A percentile compares a stretch with the other conserved stretches of the same genome.
phyloP scores from a whole-genome alignment of 1,284 basidiomycete genomes.

The Ceratobasidium sp. region DNA sequence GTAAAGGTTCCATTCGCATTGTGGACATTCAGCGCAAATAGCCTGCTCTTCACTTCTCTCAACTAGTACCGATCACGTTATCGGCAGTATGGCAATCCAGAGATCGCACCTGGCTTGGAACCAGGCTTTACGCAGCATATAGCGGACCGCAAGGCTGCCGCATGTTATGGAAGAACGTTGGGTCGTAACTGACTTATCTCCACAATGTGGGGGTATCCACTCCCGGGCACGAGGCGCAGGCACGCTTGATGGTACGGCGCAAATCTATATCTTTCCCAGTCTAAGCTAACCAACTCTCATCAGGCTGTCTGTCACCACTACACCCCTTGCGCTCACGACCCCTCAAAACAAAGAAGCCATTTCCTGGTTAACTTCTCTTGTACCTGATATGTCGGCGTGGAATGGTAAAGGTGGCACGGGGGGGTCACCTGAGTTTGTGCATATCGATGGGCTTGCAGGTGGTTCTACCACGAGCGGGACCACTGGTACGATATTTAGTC shows the following conservation, averaged over 20 bases:
- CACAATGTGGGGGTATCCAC: neutral
- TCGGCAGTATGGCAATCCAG: neutral
- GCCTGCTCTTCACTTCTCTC: constrained; percentile 13
- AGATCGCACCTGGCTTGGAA: constrained; percentile 1
- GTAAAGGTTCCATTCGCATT: neutral
- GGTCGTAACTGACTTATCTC: neutral
- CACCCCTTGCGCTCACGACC: neutral
- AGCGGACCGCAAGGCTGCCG: constrained; percentile 14
- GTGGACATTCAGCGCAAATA: constrained; percentile 1
- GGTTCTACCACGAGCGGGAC: constrained; percentile 3
- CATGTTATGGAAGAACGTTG: constrained; percentile 29
- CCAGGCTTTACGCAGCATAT: constrained; percentile 20
- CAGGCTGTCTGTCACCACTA: constrained; percentile 7
- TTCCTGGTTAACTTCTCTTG: constrained; percentile 9
- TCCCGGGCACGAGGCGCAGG: constrained; percentile 14
- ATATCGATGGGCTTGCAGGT: constrained; percentile 10
- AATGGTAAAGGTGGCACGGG: neutral
- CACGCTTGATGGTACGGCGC: constrained; percentile 8
- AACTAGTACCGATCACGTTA: neutral
- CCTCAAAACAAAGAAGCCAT: neutral
- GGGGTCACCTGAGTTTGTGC: constrained; percentile 9
- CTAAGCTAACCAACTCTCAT: neutral
- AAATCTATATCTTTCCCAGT: constrained; percentile 16
- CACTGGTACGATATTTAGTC: neutral
- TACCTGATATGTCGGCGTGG: constrained; percentile 8